These are phyloP conservation scores for Cynanchum wilfordii DNA, from an alignment of 257 asterid species.

Conservation along the genomic window DNA sequence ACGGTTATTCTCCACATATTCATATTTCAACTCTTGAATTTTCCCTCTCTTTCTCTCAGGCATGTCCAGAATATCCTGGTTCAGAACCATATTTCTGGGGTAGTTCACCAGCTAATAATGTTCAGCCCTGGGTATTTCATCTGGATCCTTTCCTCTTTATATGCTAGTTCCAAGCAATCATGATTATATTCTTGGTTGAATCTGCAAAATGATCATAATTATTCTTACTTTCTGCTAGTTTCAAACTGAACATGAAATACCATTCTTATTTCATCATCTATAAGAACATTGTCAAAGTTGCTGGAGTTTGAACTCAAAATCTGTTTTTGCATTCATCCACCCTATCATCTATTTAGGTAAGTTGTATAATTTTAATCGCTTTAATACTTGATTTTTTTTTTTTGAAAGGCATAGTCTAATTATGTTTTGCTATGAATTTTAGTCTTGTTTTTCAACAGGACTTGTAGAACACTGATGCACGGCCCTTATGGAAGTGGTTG, in stretches of 20 bases:
- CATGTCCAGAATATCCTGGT: constrained; percentile 20
- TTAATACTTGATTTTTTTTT: too few species aligned
- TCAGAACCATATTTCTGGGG: constrained; percentile 20
- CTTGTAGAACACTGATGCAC: too few species aligned
- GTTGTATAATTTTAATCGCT: too few species aligned
- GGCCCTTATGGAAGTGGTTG: too few species aligned
- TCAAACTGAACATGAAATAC: background rate
- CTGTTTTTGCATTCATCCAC: too few species aligned
- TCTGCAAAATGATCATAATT: background rate
- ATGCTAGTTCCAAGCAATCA: background rate
- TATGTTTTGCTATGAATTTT: too few species aligned
- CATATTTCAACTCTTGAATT: background rate
- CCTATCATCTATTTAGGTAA: too few species aligned
- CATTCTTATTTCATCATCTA: background rate
- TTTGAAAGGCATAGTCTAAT: too few species aligned
- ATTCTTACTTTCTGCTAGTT: background rate
- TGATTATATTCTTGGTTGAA: background rate
- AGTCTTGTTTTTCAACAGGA: too few species aligned
- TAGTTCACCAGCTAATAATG: constrained; percentile 6
- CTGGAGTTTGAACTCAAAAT: too few species aligned
- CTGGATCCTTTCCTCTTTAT: constrained; percentile 11
- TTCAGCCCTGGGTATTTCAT: constrained; percentile 25
- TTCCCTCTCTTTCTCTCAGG: constrained; percentile 21
- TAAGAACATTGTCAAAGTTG: background rate
- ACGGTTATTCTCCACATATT: background rate